Evolutionary conservation across 2,329 filamentous ascomycete genomes (phyloP), one percentile per base, ranked within the genome.

Genomic region (Pseudopithomyces chartarum): DNA sequence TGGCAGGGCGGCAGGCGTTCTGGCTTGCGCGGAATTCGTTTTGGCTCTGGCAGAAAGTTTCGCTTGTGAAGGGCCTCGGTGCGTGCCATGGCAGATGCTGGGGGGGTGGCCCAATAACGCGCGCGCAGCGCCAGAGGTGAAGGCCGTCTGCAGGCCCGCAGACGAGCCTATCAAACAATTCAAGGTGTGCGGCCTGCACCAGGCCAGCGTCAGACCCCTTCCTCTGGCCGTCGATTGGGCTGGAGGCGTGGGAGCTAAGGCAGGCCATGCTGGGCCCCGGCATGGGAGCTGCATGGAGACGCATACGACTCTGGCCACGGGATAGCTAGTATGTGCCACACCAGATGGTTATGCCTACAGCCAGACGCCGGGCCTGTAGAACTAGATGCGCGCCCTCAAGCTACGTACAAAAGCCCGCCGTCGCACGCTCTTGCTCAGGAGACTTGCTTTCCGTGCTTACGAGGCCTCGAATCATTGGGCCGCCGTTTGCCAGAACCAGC

Each of bases 291-390:
- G 26, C 26, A 29, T 29, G 26, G 26, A 29, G 26, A 29, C 52
- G 34, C 34, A 38, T 38, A 38, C 34, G 12, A 38, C 34, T 17
- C 12, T 13, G 34, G 73, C 78, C 75, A 73, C 73, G 76, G 77
- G 68, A 65, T 60, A 66, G 67, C 59, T 57, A 50, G 47, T 32
- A 53, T 49, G 58, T 57, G 61, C 52, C 60, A 59, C 47, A 52
- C 49, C 32, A 40, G 43, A 56, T 52, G 53, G 58, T n/a, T 51
- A 55, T 55, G 56, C 48, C 57, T 49, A 49, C 58, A 54, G 58
- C 48, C 47, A 29, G 20, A 22, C 34, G 6, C 38, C 34, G 20
- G 47, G 22, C 34, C 36, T 42, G 20, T 17, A 20, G n/a, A n/a
- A n/a, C n/a, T n/a, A n/a, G 34, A 34, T 50, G 48, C 33, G n/a